A percentile compares a stretch with the other conserved stretches of the same genome.
phyloP scores from a whole-genome alignment of 169 alveolate genomes.

The Eimeria falciformis region DNA sequence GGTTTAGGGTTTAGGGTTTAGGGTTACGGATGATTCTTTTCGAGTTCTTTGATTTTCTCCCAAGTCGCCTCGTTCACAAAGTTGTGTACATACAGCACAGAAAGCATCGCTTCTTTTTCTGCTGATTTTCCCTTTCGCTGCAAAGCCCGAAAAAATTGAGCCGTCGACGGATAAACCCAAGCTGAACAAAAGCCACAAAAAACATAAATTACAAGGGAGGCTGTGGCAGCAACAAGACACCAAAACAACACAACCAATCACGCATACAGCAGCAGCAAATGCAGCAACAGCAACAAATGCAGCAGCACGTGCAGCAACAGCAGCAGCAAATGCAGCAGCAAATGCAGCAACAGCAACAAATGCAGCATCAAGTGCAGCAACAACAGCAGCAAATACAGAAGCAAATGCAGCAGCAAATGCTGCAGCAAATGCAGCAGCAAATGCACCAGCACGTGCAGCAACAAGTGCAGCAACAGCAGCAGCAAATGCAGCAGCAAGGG shows the following conservation, averaged over 20 bases:
- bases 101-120: constrained; percentile 81
- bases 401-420: background rate
- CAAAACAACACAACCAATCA: no score
- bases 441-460: background rate
- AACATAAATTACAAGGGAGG: no score
- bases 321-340: no score
- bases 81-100: constrained; percentile 88
- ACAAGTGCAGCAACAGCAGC: constrained; percentile 5
- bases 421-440: background rate
- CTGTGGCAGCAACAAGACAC: no score
- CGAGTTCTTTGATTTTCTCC: constrained; percentile 87
- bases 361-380: no score
- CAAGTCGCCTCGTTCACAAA: constrained; percentile 89
- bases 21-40: constrained; percentile 77
- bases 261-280: background rate
- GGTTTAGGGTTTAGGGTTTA: background rate
- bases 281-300: constrained; percentile 19
- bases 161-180: constrained; percentile 92
- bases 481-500: background rate
- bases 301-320: no score
- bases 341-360: constrained; percentile 4
- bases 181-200: constrained; percentile 19
- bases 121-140: constrained; percentile 82
- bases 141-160: constrained; percentile 89
- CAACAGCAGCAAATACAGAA: background rate